phyloP scores from a whole-genome alignment of 345 rosid species.

The Hibiscus tridactylites region DNA sequence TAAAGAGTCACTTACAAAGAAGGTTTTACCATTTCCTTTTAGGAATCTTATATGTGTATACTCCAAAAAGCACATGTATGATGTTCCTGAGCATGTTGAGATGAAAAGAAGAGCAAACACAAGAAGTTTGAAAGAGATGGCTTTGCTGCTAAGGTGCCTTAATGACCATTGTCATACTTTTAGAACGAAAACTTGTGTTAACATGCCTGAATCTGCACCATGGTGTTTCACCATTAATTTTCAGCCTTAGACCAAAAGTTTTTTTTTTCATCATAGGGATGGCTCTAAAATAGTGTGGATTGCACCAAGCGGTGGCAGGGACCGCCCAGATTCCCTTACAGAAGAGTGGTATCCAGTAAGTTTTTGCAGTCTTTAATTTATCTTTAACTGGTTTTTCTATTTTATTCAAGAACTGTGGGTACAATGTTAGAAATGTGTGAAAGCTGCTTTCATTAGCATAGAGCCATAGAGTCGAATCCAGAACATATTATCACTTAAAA shows the following conservation, averaged over 20 bases:
- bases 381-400: background rate
- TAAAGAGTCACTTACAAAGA: conserved; percentile 11
- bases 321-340: conserved; percentile 78
- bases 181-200: background rate
- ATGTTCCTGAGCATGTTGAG: conserved; percentile 80
- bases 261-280: conserved; percentile 35
- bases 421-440: background rate
- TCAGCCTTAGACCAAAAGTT: conserved; percentile 7
- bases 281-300: conserved; percentile 88
- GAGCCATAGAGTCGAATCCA: background rate
- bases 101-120: conserved; percentile 85
- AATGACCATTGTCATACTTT: background rate
- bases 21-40: conserved; percentile 14
- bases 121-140: conserved; percentile 95
- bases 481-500: background rate
- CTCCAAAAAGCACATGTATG: conserved; percentile 88
- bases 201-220: conserved; percentile 1
- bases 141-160: conserved; percentile 65
- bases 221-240: background rate
- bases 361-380: conserved; percentile 4
- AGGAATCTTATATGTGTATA: conserved; percentile 95
- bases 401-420: background rate
- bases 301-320: conserved; percentile 98
- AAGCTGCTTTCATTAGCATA: background rate
- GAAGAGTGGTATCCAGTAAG: conserved; percentile 86